Base-by-base conservation (phyloP, 2,329 filamentous ascomycete species). In the Trichoderma sp. region DNA sequence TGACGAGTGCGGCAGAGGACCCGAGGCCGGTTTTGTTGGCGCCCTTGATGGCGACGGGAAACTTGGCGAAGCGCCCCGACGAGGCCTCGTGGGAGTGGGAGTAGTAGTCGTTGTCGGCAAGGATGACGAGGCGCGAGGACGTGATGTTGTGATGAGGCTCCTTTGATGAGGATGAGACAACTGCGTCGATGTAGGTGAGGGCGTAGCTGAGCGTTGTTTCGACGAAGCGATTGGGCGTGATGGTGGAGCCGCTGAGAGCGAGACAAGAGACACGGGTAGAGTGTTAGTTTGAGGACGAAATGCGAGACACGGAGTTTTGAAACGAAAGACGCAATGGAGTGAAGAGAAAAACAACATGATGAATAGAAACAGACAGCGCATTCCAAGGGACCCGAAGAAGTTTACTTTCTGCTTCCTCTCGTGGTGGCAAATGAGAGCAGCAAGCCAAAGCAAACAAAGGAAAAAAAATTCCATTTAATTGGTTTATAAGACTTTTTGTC, bases 81-180 rank as follows among this genome's bases (percentile, higher is more conserved):
- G 49, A 43, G 24, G 53, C n/a, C 29, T 76, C 79, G 68, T 79
- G 77, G 21, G 83, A 77, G 68, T 79, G 89, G 5, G 96, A 97
- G 84, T 98, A 99, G 86, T 99, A 99, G 83, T 96, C 93, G 77
- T 96, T 94, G 81, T 97, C 94, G 70, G 96, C 95, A 43, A 98
- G 87, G 78, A 99, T 95, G 71, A 92, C 94, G 78, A 98, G 88
- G 16, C 88, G 88, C 35, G 91, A 82, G 4, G 94, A 88, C 16
- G 86, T 85, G 76, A 96, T 89, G 76, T 81, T 86, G 55, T 31
- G 79, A 47, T 76, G 74, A 6, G 81, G 75, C 55, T 76, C 76
- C 63, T 80, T 77, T 6, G 72, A 68, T 73, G 81, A 75, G 8
- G 72, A 68, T 73, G 81, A 75, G 72, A 83, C 71, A 61, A 79